Base-by-base conservation (phyloP, 768 basidiomycete genomes). In the Xerocomellus amylosporus region DNA sequence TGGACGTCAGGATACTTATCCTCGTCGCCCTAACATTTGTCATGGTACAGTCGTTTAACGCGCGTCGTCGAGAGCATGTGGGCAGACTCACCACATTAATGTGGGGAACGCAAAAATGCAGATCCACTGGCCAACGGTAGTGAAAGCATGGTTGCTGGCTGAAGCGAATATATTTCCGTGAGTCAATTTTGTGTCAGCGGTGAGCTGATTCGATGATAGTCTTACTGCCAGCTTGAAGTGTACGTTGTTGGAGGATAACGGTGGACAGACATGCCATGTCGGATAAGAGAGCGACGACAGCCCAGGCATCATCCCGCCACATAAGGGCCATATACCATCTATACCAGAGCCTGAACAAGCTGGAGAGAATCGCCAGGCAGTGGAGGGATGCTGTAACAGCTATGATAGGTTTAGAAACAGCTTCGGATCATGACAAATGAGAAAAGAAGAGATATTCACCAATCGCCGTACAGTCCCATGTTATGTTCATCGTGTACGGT, bases 291-390 rank as follows among this genome's bases (percentile, higher is more conserved):
- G 58, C 62, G 12, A 63, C 12, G 2, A 31, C 19, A 7, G 55
- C 62, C 58, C 58, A 54, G 15, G 45, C 43, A 19, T 63, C 60
- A 20, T 63, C 61, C 61, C 61, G 62, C 61, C 61, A 63, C 42
- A 63, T 24, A n/a, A 19, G 48, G 13, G 26, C 36, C 17, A 42
- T 44, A 20, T 37, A 34, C 53, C 51, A 58, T 49, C 61, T 46
- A 38, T 62, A 56, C 51, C 46, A 54, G 14, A 63, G 53, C 41
- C 61, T 56, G 20, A 62, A 63, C 20, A 52, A 15, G 14, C 60
- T 62, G 8, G 33, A 49, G 19, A 53, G 19, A 12, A 55, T 52
- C 10, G 61, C 59, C 37, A 48, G 14, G 8, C 51, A 19, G 22
- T 58, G 51, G 24, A 60, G 41, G 31, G 50, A 33, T 4, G 30